These are phyloP conservation scores for Tuber borchii DNA, from an alignment of 495 filamentous ascomycete species.

Conservation along the genomic window DNA sequence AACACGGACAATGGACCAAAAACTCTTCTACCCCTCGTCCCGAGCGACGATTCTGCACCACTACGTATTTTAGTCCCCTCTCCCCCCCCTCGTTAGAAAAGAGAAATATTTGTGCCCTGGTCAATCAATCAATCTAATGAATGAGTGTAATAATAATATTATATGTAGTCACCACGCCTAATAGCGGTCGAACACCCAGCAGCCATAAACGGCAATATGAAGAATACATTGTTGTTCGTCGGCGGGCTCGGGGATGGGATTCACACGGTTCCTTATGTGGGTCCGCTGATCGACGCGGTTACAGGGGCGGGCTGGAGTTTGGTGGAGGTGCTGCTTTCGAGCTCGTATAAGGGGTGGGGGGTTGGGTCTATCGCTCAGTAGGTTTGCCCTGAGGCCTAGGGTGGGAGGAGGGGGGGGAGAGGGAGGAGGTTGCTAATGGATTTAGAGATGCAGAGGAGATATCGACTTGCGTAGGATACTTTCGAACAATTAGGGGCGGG, in stretches of 20 bases:
- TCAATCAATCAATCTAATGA: neutral
- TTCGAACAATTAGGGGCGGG: conserved; percentile 54
- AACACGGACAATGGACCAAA: neutral
- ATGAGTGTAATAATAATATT: neutral
- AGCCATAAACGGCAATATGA: conserved; percentile 7
- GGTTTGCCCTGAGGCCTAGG: neutral
- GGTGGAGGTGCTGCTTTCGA: conserved; percentile 55
- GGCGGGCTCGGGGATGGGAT: conserved; percentile 78
- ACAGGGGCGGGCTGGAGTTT: conserved; percentile 57
- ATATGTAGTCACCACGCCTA: neutral
- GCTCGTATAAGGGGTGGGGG: conserved; percentile 69
- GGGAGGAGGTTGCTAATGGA: neutral
- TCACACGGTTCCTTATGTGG: conserved; percentile 59
- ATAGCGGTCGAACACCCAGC: neutral
- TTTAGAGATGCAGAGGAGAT: conserved; percentile 66
- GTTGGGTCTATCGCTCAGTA: conserved; percentile 52
- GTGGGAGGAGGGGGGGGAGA: neutral
- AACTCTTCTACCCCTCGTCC: conserved; percentile 9
- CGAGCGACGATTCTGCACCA: conserved; percentile 9
- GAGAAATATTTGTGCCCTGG: neutral
- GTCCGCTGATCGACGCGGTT: conserved; percentile 48
- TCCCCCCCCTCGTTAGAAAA: neutral
- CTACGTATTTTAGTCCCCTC: neutral
- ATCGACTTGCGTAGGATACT: conserved; percentile 61
- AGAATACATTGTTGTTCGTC: conserved; percentile 73